phyloP scores from a whole-genome alignment of 2,329 filamentous ascomycete genomes.

The Fusarium sp. region DNA sequence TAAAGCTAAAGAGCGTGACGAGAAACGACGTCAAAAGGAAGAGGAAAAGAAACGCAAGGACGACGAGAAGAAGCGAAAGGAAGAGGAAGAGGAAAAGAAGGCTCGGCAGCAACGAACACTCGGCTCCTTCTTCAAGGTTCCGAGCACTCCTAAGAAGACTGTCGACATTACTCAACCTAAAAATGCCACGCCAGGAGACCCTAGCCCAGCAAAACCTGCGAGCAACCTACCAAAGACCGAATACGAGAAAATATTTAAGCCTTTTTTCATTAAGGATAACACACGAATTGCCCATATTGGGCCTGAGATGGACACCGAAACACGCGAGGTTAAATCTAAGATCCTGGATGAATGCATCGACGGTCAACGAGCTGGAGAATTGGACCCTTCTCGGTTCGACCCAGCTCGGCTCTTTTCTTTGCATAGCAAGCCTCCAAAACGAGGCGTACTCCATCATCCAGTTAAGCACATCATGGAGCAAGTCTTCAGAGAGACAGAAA shows the following conservation, averaged over 20 bases:
- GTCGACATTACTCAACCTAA: conserved; percentile 47
- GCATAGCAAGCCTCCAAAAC: conserved; percentile 49
- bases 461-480: conserved; percentile 71
- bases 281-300: conserved; percentile 74
- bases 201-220: conserved; percentile 24
- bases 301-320: conserved; percentile 68
- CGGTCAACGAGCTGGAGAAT: conserved; percentile 56
- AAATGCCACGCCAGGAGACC: conserved; percentile 45
- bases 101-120: conserved; percentile 60
- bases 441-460: conserved; percentile 60
- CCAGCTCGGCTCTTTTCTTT: conserved; percentile 59
- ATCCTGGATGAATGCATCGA: conserved; percentile 64
- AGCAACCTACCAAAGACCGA: conserved; percentile 53
- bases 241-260: conserved; percentile 79
- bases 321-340: conserved; percentile 60
- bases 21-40: conserved; percentile 51
- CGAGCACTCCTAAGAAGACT: conserved; percentile 55
- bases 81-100: conserved; percentile 64
- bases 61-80: conserved; percentile 56
- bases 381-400: conserved; percentile 56
- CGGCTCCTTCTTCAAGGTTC: conserved; percentile 58
- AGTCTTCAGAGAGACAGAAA: conserved; percentile 60
- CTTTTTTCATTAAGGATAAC: conserved; percentile 81
- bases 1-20: conserved; percentile 51
- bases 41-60: conserved; percentile 53